Conservation (phyloP, 208 protist species). For the Leishmania tropica region DNA sequence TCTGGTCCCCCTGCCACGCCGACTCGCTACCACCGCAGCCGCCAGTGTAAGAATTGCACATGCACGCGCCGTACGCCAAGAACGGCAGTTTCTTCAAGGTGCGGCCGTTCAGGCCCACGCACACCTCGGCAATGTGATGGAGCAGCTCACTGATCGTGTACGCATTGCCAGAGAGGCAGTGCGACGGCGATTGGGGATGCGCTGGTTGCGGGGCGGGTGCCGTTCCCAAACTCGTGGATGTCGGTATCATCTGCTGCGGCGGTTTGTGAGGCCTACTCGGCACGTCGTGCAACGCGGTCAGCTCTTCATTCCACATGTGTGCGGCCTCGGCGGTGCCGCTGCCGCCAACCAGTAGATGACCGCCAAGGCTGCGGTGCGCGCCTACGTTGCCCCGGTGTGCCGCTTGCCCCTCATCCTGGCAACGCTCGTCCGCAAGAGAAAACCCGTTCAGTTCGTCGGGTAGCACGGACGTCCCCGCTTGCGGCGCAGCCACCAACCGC, state of each 20-base stretch:
- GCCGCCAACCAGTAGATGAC: background rate
- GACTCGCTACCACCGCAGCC: background rate
- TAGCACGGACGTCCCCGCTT: background rate
- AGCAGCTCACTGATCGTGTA: constrained; percentile 1
- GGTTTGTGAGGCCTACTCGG: background rate
- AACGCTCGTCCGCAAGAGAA: background rate
- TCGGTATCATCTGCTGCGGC: background rate
- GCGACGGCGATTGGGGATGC: background rate
- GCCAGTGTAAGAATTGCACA: constrained; percentile 5
- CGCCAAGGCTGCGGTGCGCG: background rate
- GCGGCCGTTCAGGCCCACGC: constrained; percentile 89
- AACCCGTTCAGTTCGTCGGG: background rate
- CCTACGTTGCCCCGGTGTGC: background rate
- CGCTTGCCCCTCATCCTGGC: background rate
- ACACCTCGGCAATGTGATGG: constrained; percentile 41
- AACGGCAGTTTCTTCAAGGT: constrained; percentile 93
- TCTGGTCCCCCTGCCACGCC: background rate
- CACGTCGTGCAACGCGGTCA: background rate
- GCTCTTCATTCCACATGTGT: background rate
- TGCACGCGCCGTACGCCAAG: constrained; percentile 61
- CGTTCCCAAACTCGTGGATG: background rate
- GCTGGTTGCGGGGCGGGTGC: background rate
- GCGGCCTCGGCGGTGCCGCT: background rate
- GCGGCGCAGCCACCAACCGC: constrained; percentile 18
- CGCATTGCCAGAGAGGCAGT: background rate